These are phyloP conservation scores for Diplotaxis tenuifolia DNA, from an alignment of 345 rosid species.

Conservation along the genomic window DNA sequence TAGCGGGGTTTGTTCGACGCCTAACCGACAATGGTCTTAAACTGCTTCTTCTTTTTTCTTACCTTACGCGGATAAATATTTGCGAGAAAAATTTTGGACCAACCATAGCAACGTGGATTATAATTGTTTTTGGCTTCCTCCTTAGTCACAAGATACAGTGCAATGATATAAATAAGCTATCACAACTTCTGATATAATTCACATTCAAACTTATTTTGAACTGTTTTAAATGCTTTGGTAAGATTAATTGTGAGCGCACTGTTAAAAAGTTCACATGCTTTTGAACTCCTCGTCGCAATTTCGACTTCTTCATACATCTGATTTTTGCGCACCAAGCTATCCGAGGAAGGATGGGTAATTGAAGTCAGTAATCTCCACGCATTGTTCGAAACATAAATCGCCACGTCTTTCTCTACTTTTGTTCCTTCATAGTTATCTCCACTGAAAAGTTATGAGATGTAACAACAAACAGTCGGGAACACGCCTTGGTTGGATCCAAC, in stretches of 20 bases:
- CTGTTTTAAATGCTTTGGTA: not conserved
- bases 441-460: slow-evolving; percentile 2
- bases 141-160: not conserved
- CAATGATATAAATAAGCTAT: not conserved
- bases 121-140: not conserved
- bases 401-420: slow-evolving; percentile 10
- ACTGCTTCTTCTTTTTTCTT: too few species aligned
- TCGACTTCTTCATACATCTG: not conserved
- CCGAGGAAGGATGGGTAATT: not conserved
- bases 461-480: not conserved
- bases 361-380: not conserved
- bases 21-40: too few species aligned
- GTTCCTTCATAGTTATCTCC: not conserved
- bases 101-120: too few species aligned
- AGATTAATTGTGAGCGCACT: not conserved
- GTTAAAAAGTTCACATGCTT: slow-evolving; percentile 8
- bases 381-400: not conserved
- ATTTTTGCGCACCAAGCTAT: too few species aligned
- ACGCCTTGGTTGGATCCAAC: slow-evolving; percentile 10
- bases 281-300: slow-evolving; percentile 5
- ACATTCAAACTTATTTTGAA: not conserved
- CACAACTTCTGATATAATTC: not conserved
- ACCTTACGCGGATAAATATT: too few species aligned
- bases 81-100: too few species aligned
- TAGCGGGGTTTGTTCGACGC: too few species aligned